Evolutionary conservation across 257 asterid genomes (phyloP).

Genomic region (Verbena officinalis): DNA sequence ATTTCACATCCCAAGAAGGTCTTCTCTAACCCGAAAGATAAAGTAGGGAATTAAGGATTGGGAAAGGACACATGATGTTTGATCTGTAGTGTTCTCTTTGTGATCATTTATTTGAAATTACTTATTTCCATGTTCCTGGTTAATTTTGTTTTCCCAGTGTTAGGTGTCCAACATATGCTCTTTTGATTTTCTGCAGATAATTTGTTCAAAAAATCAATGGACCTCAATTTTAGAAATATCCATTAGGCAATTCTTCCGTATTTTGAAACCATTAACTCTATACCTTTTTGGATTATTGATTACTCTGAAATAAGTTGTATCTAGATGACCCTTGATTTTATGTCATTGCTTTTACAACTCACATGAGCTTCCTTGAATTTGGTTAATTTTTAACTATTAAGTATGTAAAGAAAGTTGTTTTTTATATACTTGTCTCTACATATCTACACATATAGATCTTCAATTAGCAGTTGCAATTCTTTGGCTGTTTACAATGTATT

Average conservation of each 20-base stretch:
- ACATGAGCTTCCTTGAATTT: background rate
- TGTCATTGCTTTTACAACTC: no score
- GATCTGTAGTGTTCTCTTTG: background rate
- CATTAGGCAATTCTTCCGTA: constrained; percentile 9
- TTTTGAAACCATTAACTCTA: constrained; percentile 7
- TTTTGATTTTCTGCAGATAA: background rate
- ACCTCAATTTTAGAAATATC: constrained; percentile 2
- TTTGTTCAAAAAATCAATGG: constrained; percentile 1
- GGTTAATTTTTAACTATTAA: background rate
- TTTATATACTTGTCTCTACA: background rate
- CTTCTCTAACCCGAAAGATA: constrained; percentile 1
- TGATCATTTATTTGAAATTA: constrained; percentile 6
- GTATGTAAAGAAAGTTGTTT: constrained; percentile 4
- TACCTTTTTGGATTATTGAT: no score
- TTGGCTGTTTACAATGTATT: background rate
- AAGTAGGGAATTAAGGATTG: background rate
- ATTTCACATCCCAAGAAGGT: background rate
- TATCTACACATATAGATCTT: constrained; percentile 12
- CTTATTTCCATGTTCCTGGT: constrained; percentile 2
- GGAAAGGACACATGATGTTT: constrained; percentile 10
- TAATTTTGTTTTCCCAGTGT: background rate
- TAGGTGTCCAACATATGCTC: background rate
- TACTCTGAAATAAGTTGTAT: no score
- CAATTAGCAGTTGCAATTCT: constrained; percentile 3
- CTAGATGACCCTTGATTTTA: no score